Evolutionary conservation across 2,329 filamentous ascomycete genomes (phyloP).

Genomic region (Westerdykella ornata): DNA sequence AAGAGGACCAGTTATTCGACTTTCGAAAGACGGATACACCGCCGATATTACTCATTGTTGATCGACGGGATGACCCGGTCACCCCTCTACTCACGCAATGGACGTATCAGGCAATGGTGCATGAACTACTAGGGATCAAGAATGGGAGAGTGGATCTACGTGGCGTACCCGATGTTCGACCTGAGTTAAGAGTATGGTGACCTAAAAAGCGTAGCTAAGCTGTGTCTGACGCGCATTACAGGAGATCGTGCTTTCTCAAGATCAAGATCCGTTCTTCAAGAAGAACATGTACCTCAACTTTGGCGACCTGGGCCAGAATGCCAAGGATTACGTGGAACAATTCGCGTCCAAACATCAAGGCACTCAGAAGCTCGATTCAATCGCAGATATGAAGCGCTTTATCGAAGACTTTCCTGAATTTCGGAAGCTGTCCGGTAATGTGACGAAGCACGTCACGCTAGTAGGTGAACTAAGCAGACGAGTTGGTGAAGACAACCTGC

Average conservation of each 20-base stretch:
- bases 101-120: constrained; percentile 99
- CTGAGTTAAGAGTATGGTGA: constrained; percentile 60
- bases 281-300: constrained; percentile 99
- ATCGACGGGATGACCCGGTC: constrained; percentile 88
- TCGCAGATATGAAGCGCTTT: constrained; percentile 97
- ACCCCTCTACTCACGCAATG: constrained; percentile 93
- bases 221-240: constrained; percentile 11
- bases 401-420: constrained; percentile 99
- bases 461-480: constrained; percentile 88
- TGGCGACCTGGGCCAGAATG: constrained; percentile 87
- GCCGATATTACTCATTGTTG: constrained; percentile 82
- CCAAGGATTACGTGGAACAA: constrained; percentile 98
- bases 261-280: constrained; percentile 97
- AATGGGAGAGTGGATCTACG: constrained; percentile 91
- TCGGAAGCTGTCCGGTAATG: constrained; percentile 90
- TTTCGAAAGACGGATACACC: constrained; percentile 93
- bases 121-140: constrained; percentile 86
- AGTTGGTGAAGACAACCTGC: constrained; percentile 74
- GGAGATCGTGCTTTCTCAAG: constrained; percentile 91
- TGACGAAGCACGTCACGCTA: constrained; percentile 95
- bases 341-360: constrained; percentile 98
- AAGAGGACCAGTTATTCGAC: constrained; percentile 94
- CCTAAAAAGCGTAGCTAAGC: not conserved
- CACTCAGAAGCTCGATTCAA: constrained; percentile 92
- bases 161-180: constrained; percentile 73